Conservation (phyloP, 345 rosid species). For the Gossypium thurberi region DNA sequence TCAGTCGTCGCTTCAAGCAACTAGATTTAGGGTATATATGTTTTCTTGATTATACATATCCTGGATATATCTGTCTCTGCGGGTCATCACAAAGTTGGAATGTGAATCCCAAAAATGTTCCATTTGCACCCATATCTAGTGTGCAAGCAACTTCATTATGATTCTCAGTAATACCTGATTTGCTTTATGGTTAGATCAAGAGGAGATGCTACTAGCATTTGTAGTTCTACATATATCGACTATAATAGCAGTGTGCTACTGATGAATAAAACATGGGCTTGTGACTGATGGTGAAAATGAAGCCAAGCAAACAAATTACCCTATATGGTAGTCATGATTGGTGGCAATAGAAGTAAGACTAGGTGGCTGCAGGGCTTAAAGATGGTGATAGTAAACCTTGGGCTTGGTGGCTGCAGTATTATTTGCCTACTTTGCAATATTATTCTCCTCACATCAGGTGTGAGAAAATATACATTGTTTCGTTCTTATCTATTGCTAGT, state of each 20-base stretch:
- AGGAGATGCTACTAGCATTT: not conserved
- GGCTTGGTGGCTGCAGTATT: constrained; percentile 2
- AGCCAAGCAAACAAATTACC: not conserved
- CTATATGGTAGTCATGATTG: not conserved
- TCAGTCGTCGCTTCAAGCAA: not conserved
- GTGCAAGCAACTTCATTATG: not conserved
- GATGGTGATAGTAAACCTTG: not conserved
- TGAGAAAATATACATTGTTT: not conserved
- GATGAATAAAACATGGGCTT: not conserved
- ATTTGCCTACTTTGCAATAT: not conserved
- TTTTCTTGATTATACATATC: not conserved
- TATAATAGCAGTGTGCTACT: not conserved
- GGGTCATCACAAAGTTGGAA: not conserved
- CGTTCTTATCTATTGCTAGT: not conserved
- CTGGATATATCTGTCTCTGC: not conserved
- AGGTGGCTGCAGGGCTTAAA: not conserved
- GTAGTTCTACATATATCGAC: not conserved
- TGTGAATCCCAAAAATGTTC: not conserved
- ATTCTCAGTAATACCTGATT: not conserved
- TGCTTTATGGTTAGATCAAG: not conserved
- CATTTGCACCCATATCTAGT: not conserved
- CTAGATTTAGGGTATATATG: not conserved
- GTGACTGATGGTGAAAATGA: not conserved
- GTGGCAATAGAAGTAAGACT: not conserved
- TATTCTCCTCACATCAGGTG: not conserved